Conservation (phyloP, 2,329 filamentous ascomycete genomes). For the Westerdykella ornata region DNA sequence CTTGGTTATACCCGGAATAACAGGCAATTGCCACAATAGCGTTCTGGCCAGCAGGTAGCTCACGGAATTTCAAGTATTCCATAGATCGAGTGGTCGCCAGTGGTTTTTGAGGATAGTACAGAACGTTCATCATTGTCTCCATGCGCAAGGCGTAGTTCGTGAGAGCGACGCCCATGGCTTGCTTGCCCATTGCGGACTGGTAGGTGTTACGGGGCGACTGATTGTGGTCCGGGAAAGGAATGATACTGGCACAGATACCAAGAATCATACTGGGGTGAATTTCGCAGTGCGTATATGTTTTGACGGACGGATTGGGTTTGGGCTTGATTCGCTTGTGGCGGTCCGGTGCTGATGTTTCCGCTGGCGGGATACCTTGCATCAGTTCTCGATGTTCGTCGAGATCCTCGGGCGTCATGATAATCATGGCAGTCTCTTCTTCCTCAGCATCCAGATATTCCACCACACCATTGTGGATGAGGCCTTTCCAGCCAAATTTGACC, state of each 20-base stretch:
- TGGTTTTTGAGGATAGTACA: conserved; percentile 98
- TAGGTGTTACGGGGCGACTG: conserved; percentile 98
- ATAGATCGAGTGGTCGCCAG: conserved; percentile 93
- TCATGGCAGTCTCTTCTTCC: conserved; percentile 98
- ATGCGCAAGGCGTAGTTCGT: conserved; percentile 96
- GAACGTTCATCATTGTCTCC: conserved; percentile 99
- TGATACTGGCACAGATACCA: conserved; percentile 97
- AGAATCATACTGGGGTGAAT: conserved; percentile 99
- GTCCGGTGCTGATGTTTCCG: conserved; percentile 55
- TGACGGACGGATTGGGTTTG: conserved; percentile 75
- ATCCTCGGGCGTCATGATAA: conserved; percentile 97
- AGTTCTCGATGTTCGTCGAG: conserved; percentile 56
- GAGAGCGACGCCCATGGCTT: conserved; percentile 98
- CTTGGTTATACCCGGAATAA: conserved; percentile 98
- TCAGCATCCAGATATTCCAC: conserved; percentile 97
- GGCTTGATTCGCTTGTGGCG: conserved; percentile 84
- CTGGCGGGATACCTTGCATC: conserved; percentile 38
- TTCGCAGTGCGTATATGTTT: conserved; percentile 96
- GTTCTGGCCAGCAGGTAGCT: conserved; percentile 93
- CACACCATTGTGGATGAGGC: conserved; percentile 73
- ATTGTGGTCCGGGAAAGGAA: conserved; percentile 99
- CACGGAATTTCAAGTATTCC: conserved; percentile 98
- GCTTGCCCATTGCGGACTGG: conserved; percentile 99
- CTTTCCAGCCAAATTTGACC: conserved; percentile 77
- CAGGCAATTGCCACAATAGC: conserved; percentile 96